Base-by-base conservation (phyloP, 2,329 filamentous ascomycete species). In the Huntiella omanensis region DNA sequence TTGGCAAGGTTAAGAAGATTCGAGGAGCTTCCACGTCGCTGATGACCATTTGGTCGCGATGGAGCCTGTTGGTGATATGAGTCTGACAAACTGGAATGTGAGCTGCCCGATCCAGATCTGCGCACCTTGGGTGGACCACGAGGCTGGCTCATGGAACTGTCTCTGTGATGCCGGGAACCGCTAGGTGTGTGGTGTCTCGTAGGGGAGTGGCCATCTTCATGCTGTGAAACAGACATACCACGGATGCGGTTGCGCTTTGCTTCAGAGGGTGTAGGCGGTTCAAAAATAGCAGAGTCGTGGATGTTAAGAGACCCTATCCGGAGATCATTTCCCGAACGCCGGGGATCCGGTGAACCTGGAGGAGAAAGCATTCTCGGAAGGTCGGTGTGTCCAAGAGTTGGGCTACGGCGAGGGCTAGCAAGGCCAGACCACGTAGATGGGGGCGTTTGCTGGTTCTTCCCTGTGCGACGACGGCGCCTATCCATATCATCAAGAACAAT, bases 401-500 rank as follows among this genome's bases (percentile, higher is more conserved):
- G 79, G 59, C 75, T 85, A 44, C 74, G 64, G 40, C 70, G 69
- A 19, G 74, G 73, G 52, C 71, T 77, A 6, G 68, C 62, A 39
- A 61, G 61, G 54, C 71, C 60, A 56, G 67, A 69, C 73, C 80
- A 84, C 1, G 80, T 74, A 8, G 82, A 80, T 3, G 87, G 84
- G 7, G 48, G 48, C 0, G 86, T 92, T 10, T 78, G 70, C 52
- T 91, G 83, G 7, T 77, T 71, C 63, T 93, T 96, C 37, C 86
- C 85, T 1, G 87, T 92, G 43, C 91, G 77, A 50, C 85, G 77
- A 17, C 88, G 77, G 52, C 91, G 74, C 64, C 84, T 91, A 60
- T 96, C 88, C 71, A 93, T 91, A 57, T 98, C 91, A 58, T 98
- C 91, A 50, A 98, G 65, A 19, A 98, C 87, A 54, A 98, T 92